Conservation (phyloP, 768 basidiomycete genomes). For the Rhizopogon roseolus region DNA sequence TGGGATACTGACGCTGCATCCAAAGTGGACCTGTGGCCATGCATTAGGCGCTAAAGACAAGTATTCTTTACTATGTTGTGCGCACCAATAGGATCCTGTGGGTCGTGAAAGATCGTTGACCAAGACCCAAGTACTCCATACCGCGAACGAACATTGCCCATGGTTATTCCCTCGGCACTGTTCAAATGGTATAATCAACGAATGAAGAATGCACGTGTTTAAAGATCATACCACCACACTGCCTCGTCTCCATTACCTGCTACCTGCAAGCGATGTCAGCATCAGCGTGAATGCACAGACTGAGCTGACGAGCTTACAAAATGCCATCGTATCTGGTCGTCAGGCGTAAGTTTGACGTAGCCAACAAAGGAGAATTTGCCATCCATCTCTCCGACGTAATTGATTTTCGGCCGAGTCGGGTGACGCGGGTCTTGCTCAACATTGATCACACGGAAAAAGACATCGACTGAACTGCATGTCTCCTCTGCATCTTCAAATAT, state of each 20-base stretch:
- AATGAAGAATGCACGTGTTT: neutral
- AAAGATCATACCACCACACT: conserved; percentile 48
- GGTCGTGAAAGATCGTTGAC: conserved; percentile 46
- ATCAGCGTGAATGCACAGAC: conserved; percentile 3
- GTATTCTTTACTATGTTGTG: neutral
- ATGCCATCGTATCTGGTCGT: conserved; percentile 57
- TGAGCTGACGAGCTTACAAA: conserved; percentile 40
- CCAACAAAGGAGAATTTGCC: conserved; percentile 48
- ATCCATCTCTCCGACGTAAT: conserved; percentile 49
- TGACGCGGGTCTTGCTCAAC: conserved; percentile 41
- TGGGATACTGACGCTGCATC: conserved; percentile 18
- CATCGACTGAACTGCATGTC: conserved; percentile 43
- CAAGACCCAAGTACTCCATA: conserved; percentile 55
- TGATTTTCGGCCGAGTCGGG: conserved; percentile 48
- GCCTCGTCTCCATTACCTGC: conserved; percentile 49
- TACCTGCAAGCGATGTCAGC: conserved; percentile 24
- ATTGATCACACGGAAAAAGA: conserved; percentile 39
- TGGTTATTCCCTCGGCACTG: conserved; percentile 59
- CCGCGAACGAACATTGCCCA: conserved; percentile 55
- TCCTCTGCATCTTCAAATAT: conserved; percentile 52
- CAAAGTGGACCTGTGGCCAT: conserved; percentile 20
- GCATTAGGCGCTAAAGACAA: neutral
- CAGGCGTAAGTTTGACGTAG: conserved; percentile 48
- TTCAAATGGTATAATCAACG: neutral
- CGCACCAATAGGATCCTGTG: conserved; percentile 42